Evolutionary conservation across 495 filamentous ascomycete species (phyloP), one percentile per base, ranked within the genome.

Genomic region (Melanomma pulvis-pyrius): DNA sequence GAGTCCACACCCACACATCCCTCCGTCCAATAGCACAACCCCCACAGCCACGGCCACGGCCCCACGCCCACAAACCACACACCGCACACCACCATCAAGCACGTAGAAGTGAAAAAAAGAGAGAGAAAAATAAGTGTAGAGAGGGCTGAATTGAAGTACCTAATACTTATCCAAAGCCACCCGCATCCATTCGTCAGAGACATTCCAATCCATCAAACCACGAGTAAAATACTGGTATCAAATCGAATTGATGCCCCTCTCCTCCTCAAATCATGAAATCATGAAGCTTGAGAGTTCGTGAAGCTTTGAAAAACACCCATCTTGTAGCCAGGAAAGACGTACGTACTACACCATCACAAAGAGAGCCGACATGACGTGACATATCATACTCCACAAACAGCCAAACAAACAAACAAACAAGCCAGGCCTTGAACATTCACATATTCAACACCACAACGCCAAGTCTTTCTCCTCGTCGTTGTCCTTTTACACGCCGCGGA

Each of bases 401-500:
- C n/a, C n/a, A n/a, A n/a, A 44, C 17, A n/a, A 44, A 34, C 30
- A 12, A 34, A 34, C 30, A 34, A 4, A 4, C 30, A 34, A 12
- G 4, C 12, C 30, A 34, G 30, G 12, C 12, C 30, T 12, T 34
- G 30, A n/a, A n/a, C n/a, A n/a, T n/a, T n/a, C 30, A 34, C 39
- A n/a, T 6, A 44, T 44, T 15, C 39, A 6, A 44, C 39, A 2
- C 17, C n/a, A 6, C 4, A 44, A 44, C 39, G 39, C 39, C 39
- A 44, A n/a, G 2, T 15, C 39, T 44, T 17, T 44, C 13, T 15
- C 39, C 39, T 15, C 13, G 4, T 17, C 39, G 4, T 15, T 44
- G 17, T 44, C n/a, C 5, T 6, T 7, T 71, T 72, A 78, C 24
- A 78, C 76, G 54, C 76, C 76, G 36, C 76, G 76, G 70, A 78